Base-by-base conservation (phyloP, 2,329 filamentous ascomycete genomes). In the Nigrospora oryzae region DNA sequence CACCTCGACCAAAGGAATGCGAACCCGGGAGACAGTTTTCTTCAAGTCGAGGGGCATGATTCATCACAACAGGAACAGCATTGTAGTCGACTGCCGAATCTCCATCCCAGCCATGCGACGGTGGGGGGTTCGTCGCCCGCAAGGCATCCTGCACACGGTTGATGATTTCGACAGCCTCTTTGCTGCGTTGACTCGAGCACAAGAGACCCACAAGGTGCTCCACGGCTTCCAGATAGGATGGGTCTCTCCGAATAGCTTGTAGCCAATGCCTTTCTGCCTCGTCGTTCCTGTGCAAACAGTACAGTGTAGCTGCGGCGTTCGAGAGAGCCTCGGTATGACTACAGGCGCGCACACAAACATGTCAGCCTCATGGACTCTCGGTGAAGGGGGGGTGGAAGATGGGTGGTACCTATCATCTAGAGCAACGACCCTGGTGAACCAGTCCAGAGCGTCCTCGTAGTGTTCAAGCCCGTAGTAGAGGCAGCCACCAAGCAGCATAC, bases 311-410 rank as follows among this genome's bases (percentile, higher is more conserved):
- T 17, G 91, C 93, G 49, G 94, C 79, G 61, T 97, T 97, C 17
- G 91, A 95, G 37, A 93, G 84, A 17, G 91, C 89, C 68, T 98
- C 93, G 40, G 96, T 85, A 61, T 96, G 88, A 55, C 84, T 88
- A 55, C 49, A 51, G 12, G 5, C 23, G 23, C 23, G 23, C 23
- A 53, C 51, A 46, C 43, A 47, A 49, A 39, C 33, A 51, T 47
- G 31, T 38, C 35, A 39, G 43, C 19, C 17, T 14, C 30, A 5
- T 38, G 40, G 34, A 36, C 34, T 14, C 15, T 19, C 8, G 16
- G 19, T 32, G 15, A 28, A 5, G 14, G 34, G 23, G 23, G 23
- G 23, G 23, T 28, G 5, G 23, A 10, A 2, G 8, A 28, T 28
- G 23, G 23, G 23, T 7, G 2, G 60, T 65, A 81, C 79, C 68